A percentile compares a stretch with the other conserved stretches of the same genome.
Conservation (phyloP, 495 filamentous ascomycete genomes). For the Jackrogersella minutella region DNA sequence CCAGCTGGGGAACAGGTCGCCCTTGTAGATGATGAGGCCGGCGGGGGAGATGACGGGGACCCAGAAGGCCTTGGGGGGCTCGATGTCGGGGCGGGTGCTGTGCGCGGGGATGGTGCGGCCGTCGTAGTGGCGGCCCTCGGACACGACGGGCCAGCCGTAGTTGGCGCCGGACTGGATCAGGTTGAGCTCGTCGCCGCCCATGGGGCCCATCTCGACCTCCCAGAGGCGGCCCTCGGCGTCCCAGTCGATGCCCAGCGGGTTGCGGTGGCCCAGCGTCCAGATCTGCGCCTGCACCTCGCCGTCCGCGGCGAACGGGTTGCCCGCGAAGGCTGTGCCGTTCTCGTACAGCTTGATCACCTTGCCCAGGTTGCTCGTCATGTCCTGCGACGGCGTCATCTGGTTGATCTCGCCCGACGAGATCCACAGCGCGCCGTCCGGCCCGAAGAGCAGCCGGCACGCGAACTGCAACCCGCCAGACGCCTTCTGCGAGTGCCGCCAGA, state of each 20-base stretch:
- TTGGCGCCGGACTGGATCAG: conserved; percentile 47
- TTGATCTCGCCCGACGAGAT: conserved; percentile 50
- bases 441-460: conserved; percentile 47
- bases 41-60: conserved; percentile 49
- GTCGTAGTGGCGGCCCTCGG: conserved; percentile 48
- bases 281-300: conserved; percentile 44
- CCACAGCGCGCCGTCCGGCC: conserved; percentile 44
- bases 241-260: conserved; percentile 51
- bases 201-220: conserved; percentile 52
- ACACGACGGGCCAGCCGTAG: conserved; percentile 50
- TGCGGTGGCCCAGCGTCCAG: conserved; percentile 48
- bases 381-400: conserved; percentile 47
- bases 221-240: conserved; percentile 49
- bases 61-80: conserved; percentile 49
- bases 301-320: conserved; percentile 49
- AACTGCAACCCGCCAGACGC: conserved; percentile 44
- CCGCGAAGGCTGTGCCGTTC: conserved; percentile 45
- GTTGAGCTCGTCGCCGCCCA: conserved; percentile 52
- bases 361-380: conserved; percentile 50
- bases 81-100: conserved; percentile 48
- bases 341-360: conserved; percentile 49
- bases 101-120: conserved; percentile 46
- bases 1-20: conserved; percentile 46
- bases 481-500: conserved; percentile 49
- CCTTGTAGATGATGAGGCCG: conserved; percentile 51